A percentile compares a stretch with the other conserved stretches of the same genome.
Evolutionary conservation across 2,329 filamentous ascomycete genomes (phyloP).

Genomic region (Davidsoniella virescens): DNA sequence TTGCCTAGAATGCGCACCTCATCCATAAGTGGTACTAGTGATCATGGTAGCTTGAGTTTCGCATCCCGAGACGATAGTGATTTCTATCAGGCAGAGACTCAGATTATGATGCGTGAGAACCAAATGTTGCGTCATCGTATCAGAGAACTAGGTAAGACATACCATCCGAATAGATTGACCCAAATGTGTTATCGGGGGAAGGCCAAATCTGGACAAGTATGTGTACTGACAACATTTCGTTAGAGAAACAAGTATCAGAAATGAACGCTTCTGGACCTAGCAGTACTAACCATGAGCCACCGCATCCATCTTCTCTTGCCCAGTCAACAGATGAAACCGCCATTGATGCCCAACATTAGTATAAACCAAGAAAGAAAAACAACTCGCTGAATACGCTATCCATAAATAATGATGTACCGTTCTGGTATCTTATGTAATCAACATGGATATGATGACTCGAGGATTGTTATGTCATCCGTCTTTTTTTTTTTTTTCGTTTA

Average conservation of each 20-base stretch:
- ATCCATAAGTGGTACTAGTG: conserved; percentile 36
- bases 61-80: conserved; percentile 51
- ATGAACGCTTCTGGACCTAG: conserved; percentile 15
- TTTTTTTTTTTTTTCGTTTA: no score
- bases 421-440: no score
- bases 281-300: no score
- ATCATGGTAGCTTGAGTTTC: conserved; percentile 31
- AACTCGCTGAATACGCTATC: no score
- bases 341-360: no score
- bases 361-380: no score
- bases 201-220: neutral
- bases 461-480: no score
- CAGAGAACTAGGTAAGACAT: conserved; percentile 49
- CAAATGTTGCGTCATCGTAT: conserved; percentile 67
- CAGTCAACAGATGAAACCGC: no score
- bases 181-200: neutral
- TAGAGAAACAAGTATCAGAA: conserved; percentile 38
- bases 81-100: conserved; percentile 70
- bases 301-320: no score
- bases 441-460: no score
- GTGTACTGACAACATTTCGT: conserved; percentile 13
- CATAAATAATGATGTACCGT: no score
- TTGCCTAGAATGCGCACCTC: conserved; percentile 40
- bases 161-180: neutral
- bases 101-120: conserved; percentile 62